Percentiles rank a stretch among this genome's conserved stretches.
These are phyloP conservation scores for Radiomyces spectabilis DNA, from an alignment of 192 early-diverging fungal species.

Conservation along the genomic window DNA sequence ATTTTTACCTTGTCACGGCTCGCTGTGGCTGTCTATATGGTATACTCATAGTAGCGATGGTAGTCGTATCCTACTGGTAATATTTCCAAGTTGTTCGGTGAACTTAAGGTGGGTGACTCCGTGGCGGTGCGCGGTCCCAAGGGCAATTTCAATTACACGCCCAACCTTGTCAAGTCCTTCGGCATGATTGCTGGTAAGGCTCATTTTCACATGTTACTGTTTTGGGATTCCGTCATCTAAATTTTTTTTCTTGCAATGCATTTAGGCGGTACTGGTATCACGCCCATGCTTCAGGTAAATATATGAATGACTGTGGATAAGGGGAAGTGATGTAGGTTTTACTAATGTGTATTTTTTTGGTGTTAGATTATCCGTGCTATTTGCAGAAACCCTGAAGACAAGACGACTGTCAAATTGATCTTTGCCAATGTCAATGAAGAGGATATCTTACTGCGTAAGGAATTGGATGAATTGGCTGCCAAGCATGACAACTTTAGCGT, in stretches of 20 bases:
- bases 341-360: not conserved
- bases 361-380: slow-evolving; percentile 77
- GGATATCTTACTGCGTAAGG: slow-evolving; percentile 80
- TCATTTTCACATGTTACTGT: not conserved
- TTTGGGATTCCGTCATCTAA: too few species aligned
- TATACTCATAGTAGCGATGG: too few species aligned
- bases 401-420: slow-evolving; percentile 78
- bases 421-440: slow-evolving; percentile 88
- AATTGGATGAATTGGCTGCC: slow-evolving; percentile 69
- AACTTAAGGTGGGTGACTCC: slow-evolving; percentile 64
- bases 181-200: slow-evolving; percentile 84
- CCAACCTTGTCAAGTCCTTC: slow-evolving; percentile 69
- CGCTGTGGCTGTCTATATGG: too few species aligned
- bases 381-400: slow-evolving; percentile 78
- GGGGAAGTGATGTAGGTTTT: not conserved
- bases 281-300: slow-evolving; percentile 81
- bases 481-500: slow-evolving; percentile 75
- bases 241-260: too few species aligned
- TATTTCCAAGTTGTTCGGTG: slow-evolving; percentile 66
- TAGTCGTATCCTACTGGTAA: slow-evolving; percentile 77
- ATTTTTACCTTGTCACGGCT: too few species aligned
- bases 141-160: slow-evolving; percentile 79
- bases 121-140: slow-evolving; percentile 83
- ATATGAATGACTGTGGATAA: not conserved
- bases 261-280: slow-evolving; percentile 96